Base-by-base conservation (phyloP, 2,329 filamentous ascomycete species). In the Penicillium hordei region DNA sequence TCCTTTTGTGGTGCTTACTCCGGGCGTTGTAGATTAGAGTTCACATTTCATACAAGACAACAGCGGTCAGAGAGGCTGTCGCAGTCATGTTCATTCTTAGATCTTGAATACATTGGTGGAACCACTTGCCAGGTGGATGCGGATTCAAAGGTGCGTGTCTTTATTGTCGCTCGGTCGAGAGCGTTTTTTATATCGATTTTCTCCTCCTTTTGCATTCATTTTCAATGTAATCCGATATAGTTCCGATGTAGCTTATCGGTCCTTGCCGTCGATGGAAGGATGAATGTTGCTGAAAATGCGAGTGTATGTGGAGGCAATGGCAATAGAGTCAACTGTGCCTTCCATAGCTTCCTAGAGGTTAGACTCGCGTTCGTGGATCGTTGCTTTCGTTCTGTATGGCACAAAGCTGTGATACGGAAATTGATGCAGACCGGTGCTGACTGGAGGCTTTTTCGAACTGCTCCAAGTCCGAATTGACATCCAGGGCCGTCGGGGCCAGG, bases 221-320 rank as follows among this genome's bases (percentile, higher is more conserved):
- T 19, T 5, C 15, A 12, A 2, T 6, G 23, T n/a, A 43, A 27
- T 10, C 12, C 0, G 7, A 9, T 6, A n/a, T 44, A 5, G 2
- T 12, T 29, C 17, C 4, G 23, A 27, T 4, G 23, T 43, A 43
- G 23, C 40, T 17, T 43, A 10, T 8, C 9, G 23, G 13, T 27
- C 40, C 2, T 43, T 25, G 4, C 15, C 13, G 21, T 43, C 3
- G 40, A 17, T 25, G 36, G 55, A 60, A 10, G 55, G 48, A 36
- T 55, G 48, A 23, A 53, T 49, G 13, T 55, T 50, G 23, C 45
- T 25, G 19, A 60, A 58, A 1, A 52, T 36, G 3, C 58, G 58
- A 1, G 48, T 21, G 19, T 55, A 55, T 21, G 52, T 58, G 1
- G 48, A 36, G 4, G 51, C 44, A 17, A 55, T 21, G 13, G 40